Percentiles rank a stretch among this genome's conserved stretches.
Conservation (phyloP, 495 filamentous ascomycete genomes). For the Trichoderma virens region DNA sequence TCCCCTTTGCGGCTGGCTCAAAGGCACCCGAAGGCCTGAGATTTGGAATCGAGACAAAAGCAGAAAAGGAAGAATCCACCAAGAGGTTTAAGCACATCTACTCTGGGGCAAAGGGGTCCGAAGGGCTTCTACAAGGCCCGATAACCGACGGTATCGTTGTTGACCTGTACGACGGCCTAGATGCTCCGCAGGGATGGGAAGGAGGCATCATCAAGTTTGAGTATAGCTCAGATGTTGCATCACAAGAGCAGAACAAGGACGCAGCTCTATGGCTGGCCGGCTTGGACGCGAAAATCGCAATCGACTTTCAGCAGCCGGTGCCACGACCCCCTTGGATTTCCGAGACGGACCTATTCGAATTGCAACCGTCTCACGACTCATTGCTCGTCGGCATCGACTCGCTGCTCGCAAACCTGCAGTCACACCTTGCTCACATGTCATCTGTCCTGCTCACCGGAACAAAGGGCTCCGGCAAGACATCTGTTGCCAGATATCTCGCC, state of each 20-base stretch:
- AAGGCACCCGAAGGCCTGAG: conserved; percentile 57
- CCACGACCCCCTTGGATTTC: conserved; percentile 47
- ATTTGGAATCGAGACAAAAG: conserved; percentile 81
- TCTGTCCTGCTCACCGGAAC: conserved; percentile 85
- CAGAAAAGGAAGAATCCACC: conserved; percentile 60
- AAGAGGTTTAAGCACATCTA: conserved; percentile 50
- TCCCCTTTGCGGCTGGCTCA: conserved; percentile 58
- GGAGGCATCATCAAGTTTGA: conserved; percentile 78
- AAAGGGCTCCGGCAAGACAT: conserved; percentile 82
- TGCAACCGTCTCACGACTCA: conserved; percentile 44
- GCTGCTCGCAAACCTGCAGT: conserved; percentile 59
- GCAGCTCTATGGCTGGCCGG: conserved; percentile 67
- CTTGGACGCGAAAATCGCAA: conserved; percentile 58
- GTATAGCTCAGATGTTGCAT: conserved; percentile 36
- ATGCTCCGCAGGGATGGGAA: conserved; percentile 45
- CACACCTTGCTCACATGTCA: conserved; percentile 71
- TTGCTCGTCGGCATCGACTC: conserved; percentile 79
- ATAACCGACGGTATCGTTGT: conserved; percentile 83
- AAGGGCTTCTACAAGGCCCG: conserved; percentile 71
- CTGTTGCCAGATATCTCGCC: conserved; percentile 53
- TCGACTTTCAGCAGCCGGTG: conserved; percentile 66
- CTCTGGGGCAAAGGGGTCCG: conserved; percentile 36
- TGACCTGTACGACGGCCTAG: conserved; percentile 31
- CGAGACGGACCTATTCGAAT: conserved; percentile 40
- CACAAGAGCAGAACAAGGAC: conserved; percentile 39